A percentile compares a stretch with the other conserved stretches of the same genome.
These are phyloP conservation scores for Cucurbita pepo DNA, from an alignment of 306 rosid species.

Conservation along the genomic window DNA sequence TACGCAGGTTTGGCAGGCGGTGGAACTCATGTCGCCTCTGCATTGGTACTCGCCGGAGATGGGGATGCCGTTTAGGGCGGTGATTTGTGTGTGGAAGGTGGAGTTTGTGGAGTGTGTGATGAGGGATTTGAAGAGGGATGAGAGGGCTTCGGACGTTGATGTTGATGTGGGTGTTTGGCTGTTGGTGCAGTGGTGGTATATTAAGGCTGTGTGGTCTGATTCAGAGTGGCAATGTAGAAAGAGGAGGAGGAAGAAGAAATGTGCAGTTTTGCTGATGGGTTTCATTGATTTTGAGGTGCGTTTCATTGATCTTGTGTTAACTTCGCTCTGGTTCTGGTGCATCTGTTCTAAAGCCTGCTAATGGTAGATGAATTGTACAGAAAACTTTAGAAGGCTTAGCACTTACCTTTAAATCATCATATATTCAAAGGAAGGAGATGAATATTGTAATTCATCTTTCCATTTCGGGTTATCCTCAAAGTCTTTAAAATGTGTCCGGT, in stretches of 20 bases:
- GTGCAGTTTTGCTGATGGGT: not conserved
- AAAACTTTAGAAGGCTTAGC: too few relatives aligned
- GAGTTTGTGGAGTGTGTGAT: slow-evolving; percentile 29
- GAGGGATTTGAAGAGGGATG: slow-evolving; percentile 39
- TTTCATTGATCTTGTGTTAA: not conserved
- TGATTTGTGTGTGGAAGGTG: slow-evolving; percentile 33
- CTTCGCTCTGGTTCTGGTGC: not conserved
- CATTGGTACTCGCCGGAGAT: slow-evolving; percentile 58
- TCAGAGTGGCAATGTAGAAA: slow-evolving; percentile 11
- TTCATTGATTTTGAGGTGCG: not conserved
- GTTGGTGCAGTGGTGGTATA: slow-evolving; percentile 36
- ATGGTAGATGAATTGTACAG: too few relatives aligned
- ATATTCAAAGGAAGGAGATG: too few relatives aligned
- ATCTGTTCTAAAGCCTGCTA: not conserved
- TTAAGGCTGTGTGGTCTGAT: slow-evolving; percentile 22
- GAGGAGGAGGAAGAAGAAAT: not conserved
- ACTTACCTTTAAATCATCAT: too few relatives aligned
- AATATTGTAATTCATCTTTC: too few relatives aligned
- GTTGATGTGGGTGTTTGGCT: slow-evolving; percentile 19
- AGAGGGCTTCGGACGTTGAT: slow-evolving; percentile 23
- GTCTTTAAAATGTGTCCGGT: too few relatives aligned
- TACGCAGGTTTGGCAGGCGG: slow-evolving; percentile 48
- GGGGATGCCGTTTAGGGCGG: not conserved
- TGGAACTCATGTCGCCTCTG: slow-evolving; percentile 22
- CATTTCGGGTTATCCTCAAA: too few relatives aligned